Evolutionary conservation across 768 basidiomycete genomes (phyloP), one percentile per base, ranked within the genome.

Genomic region (Rossbeevera mucosa): DNA sequence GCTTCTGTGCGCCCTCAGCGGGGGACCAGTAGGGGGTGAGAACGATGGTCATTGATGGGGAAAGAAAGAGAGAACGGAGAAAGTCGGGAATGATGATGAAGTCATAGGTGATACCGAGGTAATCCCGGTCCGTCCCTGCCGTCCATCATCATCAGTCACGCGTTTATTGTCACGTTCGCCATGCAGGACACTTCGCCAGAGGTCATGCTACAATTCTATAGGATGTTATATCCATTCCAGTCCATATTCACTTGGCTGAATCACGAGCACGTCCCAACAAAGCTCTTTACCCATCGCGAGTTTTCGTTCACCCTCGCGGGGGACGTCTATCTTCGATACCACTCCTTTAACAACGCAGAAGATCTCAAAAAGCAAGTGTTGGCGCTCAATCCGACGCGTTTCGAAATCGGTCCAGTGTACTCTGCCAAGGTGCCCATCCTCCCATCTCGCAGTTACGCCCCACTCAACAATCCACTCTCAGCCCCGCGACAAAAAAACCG

Each of bases 381-480:
- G 55, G 71, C 84, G 30, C 75, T 91, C 50, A 94, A 90, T 58
- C 96, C 96, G 0, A 84, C 86, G 31, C 88, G 96, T 59, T 99
- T 98, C 60, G 96, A 99, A 71, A 94, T 99, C 46, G 96, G 96
- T 2, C 92, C 96, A 0, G 80, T 96, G 29, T 99, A 98, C 69
- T 86, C 83, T 48, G 87, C 84, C 4, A 76, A 85, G 67, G 94
- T 94, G 62, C 53, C 88, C 79, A n/a, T 25, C 20, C 25, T 48
- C 18, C 38, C n/a, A 29, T 13, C 12, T 20, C 4, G 25, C 22
- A 28, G 43, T 42, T 29, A 44, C 6, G 29, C 26, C 22, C 33
- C 20, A 11, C n/a, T 50, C 59, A 26, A 61, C 41, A 3, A 33
- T 29, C 21, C 20, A 33, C 24, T 28, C 51, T 4, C 47, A 96